Evolutionary conservation across 2,329 filamentous ascomycete genomes (phyloP).

Genomic region (Penicillium sp.): DNA sequence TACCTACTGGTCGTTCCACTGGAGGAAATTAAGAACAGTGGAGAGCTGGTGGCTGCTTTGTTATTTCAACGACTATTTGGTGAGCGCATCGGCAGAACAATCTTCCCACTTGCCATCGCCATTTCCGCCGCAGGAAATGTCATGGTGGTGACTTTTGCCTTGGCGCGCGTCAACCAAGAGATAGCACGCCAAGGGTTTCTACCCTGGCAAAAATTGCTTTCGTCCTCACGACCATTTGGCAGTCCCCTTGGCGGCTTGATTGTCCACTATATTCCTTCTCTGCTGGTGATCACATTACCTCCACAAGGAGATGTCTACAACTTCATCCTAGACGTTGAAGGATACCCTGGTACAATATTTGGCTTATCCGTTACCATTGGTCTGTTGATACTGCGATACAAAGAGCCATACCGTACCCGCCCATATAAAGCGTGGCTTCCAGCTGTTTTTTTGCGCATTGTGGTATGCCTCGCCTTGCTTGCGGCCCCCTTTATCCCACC

Average conservation of each 20-base stretch:
- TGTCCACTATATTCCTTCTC: conserved; percentile 66
- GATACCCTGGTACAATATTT: conserved; percentile 64
- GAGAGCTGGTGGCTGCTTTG: conserved; percentile 65
- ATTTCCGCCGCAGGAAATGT: conserved; percentile 69
- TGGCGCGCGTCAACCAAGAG: conserved; percentile 68
- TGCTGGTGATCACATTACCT: conserved; percentile 64
- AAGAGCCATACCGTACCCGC: conserved; percentile 58
- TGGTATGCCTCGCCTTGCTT: conserved; percentile 55
- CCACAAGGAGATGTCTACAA: conserved; percentile 66
- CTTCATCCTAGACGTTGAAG: conserved; percentile 71
- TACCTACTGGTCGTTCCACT: conserved; percentile 65
- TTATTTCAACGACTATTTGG: conserved; percentile 67
- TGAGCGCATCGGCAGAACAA: conserved; percentile 52
- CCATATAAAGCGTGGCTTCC: conserved; percentile 66
- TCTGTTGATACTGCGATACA: conserved; percentile 59
- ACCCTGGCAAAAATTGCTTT: conserved; percentile 59
- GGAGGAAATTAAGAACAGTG: conserved; percentile 64
- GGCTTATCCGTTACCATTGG: conserved; percentile 58
- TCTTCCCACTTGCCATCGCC: conserved; percentile 64
- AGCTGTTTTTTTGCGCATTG: conserved; percentile 56
- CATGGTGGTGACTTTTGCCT: conserved; percentile 67
- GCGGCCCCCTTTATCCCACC: conserved; percentile 64
- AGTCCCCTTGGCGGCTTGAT: conserved; percentile 67
- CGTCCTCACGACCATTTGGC: conserved; percentile 65
- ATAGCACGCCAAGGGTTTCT: conserved; percentile 70